Base-by-base conservation (phyloP, 129 eudicot species). In the Arctium minus region DNA sequence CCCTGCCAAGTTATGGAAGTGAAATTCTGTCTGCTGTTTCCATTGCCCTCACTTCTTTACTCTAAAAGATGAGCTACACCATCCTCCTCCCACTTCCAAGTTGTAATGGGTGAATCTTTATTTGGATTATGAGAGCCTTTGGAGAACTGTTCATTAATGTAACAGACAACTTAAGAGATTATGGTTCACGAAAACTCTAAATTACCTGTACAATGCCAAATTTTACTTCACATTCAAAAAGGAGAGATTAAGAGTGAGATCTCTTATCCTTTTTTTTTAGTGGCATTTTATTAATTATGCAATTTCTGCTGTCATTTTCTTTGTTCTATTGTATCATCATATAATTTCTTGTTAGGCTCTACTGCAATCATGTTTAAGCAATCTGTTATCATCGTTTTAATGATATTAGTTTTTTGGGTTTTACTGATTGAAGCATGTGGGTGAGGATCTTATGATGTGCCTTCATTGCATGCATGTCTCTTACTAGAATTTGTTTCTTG, bases 401-500 rank as follows among this genome's bases (percentile, higher is more conserved):
- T 18, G 70, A 18, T 64, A 2, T 22, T 64, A n/a, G 70, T 22
- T 64, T 64, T 0, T 64, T 22, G 9, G 70, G 12, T 18, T 1
- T 67, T 67, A 67, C 33, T 1, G 7, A 67, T 27, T 22, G 35
- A 67, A 67, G 71, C 71, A 67, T 67, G 71, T 67, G 35, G 35
- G 35, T 67, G 71, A 67, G 27, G 35, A 27, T 67, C 71, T 67
- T 29, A 67, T 67, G 71, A 22, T 8, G 35, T 67, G 71, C 71
- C 17, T 72, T 64, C 5, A 38, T 15, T 27, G n/a, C 39, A 18
- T 65, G 12, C 33, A 27, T 67, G 71, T 29, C 71, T 67, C 71
- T 67, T 67, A 67, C 71, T 65, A 33, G 35, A 81, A 62, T 62
- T 35, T 60, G 65, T 39, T 79, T 79, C 30, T 73, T 89, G 81